A percentile compares a stretch with the other conserved stretches of the same genome.
Conservation (phyloP, 23 red algal species). For the Rhodosorus marinus region DNA sequence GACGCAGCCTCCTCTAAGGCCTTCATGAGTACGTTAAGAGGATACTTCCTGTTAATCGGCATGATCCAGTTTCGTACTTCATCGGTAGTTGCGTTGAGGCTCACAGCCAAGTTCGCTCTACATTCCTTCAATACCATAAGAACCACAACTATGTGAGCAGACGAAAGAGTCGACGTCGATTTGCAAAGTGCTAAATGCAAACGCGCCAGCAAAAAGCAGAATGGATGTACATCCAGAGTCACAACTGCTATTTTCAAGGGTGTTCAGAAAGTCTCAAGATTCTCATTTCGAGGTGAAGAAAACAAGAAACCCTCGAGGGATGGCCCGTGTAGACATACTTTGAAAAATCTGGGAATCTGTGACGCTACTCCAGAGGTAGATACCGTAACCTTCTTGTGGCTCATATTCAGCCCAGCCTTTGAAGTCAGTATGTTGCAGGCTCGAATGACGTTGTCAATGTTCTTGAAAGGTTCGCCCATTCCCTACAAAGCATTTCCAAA, state of each 20-base stretch:
- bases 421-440: conserved; percentile 52
- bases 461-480: conserved; percentile 80
- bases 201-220: too few species aligned
- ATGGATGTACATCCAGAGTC: too few species aligned
- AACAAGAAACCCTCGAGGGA: too few species aligned
- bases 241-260: too few species aligned
- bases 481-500: too few species aligned
- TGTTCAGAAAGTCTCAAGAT: too few species aligned
- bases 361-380: conserved; percentile 72
- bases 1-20: conserved; percentile 57
- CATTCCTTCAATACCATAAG: too few species aligned
- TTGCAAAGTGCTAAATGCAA: too few species aligned
- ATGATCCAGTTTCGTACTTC: conserved; percentile 75
- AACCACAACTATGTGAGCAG: too few species aligned
- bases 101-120: conserved; percentile 67
- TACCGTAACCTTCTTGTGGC: conserved; percentile 86
- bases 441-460: conserved; percentile 58
- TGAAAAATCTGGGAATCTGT: conserved; percentile 51
- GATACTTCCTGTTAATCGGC: conserved; percentile 98
- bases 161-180: too few species aligned
- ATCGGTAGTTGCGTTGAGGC: conserved; percentile 74
- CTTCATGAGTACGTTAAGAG: conserved; percentile 36
- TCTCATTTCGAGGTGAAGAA: too few species aligned
- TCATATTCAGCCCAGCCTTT: conserved; percentile 40
- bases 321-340: too few species aligned